Percentiles rank a stretch among this genome's conserved stretches.
phyloP scores from a whole-genome alignment of 2,329 filamentous ascomycete species.

The Ophiostoma himal-ulmi region DNA sequence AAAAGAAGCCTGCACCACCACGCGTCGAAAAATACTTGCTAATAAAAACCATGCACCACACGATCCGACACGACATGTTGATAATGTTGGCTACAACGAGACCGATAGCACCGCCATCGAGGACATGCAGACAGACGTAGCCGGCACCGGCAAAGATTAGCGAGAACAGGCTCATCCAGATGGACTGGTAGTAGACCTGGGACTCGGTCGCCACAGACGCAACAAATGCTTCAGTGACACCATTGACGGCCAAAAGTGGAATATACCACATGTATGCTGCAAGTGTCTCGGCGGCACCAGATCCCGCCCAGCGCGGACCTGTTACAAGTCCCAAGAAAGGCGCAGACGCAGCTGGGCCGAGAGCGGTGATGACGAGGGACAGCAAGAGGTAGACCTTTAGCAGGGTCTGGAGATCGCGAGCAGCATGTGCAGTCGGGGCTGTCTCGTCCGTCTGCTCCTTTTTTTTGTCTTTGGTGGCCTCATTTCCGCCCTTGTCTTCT shows the following conservation, averaged over 20 bases:
- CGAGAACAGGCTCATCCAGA: conserved; percentile 82
- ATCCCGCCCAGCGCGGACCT: conserved; percentile 67
- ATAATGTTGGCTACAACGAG: conserved; percentile 81
- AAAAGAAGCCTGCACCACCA: conserved; percentile 30
- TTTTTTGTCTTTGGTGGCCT: background rate
- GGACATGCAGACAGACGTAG: conserved; percentile 65
- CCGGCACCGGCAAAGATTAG: conserved; percentile 67
- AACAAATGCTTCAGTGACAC: conserved; percentile 87
- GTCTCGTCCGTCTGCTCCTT: background rate
- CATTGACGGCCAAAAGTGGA: conserved; percentile 85
- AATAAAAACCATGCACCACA: conserved; percentile 75
- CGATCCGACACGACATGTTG: conserved; percentile 81
- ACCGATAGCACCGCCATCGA: conserved; percentile 67
- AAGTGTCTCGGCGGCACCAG: conserved; percentile 55
- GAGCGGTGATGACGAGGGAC: conserved; percentile 58
- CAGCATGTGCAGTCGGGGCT: conserved; percentile 32
- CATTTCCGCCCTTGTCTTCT: conserved; percentile 15
- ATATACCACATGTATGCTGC: conserved; percentile 87
- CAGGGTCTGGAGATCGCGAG: conserved; percentile 55
- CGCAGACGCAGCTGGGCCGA: conserved; percentile 72
- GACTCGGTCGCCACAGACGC: conserved; percentile 72
- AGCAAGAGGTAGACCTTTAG: conserved; percentile 70
- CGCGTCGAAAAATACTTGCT: conserved; percentile 52
- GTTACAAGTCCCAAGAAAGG: conserved; percentile 69
- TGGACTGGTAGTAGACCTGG: conserved; percentile 69